Conservation (phyloP, 192 early-diverging fungal genomes). For the Coemansia furcata region DNA sequence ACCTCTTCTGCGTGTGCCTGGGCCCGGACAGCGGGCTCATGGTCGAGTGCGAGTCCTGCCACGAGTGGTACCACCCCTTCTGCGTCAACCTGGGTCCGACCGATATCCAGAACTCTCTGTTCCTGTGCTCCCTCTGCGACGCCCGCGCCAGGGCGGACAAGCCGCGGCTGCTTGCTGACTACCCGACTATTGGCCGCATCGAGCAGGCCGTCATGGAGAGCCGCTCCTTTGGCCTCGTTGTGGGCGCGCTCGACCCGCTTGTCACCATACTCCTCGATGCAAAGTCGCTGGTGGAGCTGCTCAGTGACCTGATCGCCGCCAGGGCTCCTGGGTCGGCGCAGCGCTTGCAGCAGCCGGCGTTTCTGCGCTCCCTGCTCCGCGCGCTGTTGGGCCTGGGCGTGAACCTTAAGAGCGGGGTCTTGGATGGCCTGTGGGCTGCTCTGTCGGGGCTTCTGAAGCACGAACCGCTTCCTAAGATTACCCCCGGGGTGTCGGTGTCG, state of each 20-base stretch:
- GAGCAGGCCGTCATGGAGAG: constrained; percentile 43
- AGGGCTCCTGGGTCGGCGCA: neutral
- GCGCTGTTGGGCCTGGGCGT: constrained; percentile 38
- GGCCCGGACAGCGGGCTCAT: constrained; percentile 60
- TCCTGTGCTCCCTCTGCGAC: constrained; percentile 61
- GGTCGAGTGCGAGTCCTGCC: constrained; percentile 66
- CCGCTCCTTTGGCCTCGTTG: constrained; percentile 45
- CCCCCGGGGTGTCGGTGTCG: neutral
- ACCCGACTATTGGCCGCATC: constrained; percentile 40
- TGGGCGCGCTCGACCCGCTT: constrained; percentile 49
- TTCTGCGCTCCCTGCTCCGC: constrained; percentile 25
- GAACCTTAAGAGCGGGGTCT: constrained; percentile 13
- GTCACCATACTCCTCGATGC: constrained; percentile 51
- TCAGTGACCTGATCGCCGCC: neutral
- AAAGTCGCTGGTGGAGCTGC: constrained; percentile 4
- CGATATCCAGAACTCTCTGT: constrained; percentile 50
- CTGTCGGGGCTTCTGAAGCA: constrained; percentile 6
- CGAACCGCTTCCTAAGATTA: constrained; percentile 3
- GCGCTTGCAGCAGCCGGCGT: neutral
- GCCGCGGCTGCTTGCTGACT: constrained; percentile 13
- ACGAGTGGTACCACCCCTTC: constrained; percentile 63
- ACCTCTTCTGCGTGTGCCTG: constrained; percentile 64
- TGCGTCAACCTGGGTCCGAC: constrained; percentile 56
- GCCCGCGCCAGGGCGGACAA: constrained; percentile 14
- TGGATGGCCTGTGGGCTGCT: constrained; percentile 35